These are phyloP conservation scores for Tetrapisispora nanseiensis DNA, from an alignment of 805 yeast genomes.

Conservation along the genomic window DNA sequence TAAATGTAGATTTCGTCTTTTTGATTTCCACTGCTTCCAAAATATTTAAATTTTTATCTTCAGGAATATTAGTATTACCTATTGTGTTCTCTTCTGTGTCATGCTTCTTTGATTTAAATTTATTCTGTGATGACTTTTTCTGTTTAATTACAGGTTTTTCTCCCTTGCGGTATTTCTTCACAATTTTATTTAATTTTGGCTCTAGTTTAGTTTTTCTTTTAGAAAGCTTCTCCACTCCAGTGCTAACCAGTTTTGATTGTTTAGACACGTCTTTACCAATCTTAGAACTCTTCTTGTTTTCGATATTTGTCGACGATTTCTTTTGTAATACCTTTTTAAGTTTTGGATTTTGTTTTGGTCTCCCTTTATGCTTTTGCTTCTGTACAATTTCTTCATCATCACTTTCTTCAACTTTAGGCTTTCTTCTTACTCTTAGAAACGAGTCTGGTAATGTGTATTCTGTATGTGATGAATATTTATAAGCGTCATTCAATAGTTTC, in stretches of 20 bases:
- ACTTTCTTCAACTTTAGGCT: background rate
- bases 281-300: background rate
- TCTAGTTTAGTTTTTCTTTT: too few relatives aligned
- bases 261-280: too few relatives aligned
- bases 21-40: background rate
- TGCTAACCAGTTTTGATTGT: too few relatives aligned
- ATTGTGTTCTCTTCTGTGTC: background rate
- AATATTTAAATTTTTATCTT: too few relatives aligned
- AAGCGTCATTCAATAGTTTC: constrained; percentile 21
- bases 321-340: background rate
- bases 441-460: constrained; percentile 20
- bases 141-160: background rate
- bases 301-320: background rate
- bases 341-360: background rate
- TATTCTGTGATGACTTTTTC: background rate
- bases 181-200: too few relatives aligned
- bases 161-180: too few relatives aligned
- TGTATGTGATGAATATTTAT: constrained; percentile 17
- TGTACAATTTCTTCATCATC: background rate
- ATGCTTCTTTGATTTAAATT: background rate
- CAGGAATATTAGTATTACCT: too few relatives aligned
- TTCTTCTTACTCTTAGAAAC: constrained; percentile 14
- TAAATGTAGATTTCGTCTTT: background rate
- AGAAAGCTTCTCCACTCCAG: too few relatives aligned
- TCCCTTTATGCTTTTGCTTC: background rate